Evolutionary conservation across 805 yeast species (phyloP).

Genomic region (Blastobotrys robertii): DNA sequence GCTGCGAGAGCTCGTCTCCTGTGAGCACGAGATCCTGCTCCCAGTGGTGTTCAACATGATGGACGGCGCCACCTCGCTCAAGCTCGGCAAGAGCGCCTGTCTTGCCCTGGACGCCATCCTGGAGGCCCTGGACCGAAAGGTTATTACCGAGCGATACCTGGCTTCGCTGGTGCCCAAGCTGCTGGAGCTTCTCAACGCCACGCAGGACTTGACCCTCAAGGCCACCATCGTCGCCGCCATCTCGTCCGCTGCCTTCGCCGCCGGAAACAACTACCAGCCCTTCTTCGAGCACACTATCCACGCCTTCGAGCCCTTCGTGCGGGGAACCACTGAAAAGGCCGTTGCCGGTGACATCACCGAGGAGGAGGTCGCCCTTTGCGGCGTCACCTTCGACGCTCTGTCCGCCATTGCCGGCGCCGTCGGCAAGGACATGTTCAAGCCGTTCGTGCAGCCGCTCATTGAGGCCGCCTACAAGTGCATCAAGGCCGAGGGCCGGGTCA

Average conservation of each 20-base stretch:
- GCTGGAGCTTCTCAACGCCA: slow-evolving; percentile 69
- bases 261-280: slow-evolving; percentile 81
- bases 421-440: slow-evolving; percentile 78
- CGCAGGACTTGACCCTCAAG: slow-evolving; percentile 40
- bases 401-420: slow-evolving; percentile 96
- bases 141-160: slow-evolving; percentile 63
- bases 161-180: slow-evolving; percentile 86
- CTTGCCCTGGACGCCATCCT: slow-evolving; percentile 83
- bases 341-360: slow-evolving; percentile 52
- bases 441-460: slow-evolving; percentile 79
- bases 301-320: slow-evolving; percentile 57
- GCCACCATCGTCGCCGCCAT: slow-evolving; percentile 83
- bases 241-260: slow-evolving; percentile 94
- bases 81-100: slow-evolving; percentile 85
- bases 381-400: slow-evolving; percentile 84
- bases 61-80: slow-evolving; percentile 73
- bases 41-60: slow-evolving; percentile 82
- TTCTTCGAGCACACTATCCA: slow-evolving; percentile 75
- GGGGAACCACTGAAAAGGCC: slow-evolving; percentile 41
- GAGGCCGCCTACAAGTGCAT: slow-evolving; percentile 79
- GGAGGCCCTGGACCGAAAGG: slow-evolving; percentile 84
- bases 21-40: slow-evolving; percentile 69
- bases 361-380: slow-evolving; percentile 85
- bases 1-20: slow-evolving; percentile 76
- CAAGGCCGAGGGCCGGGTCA: slow-evolving; percentile 68